Evolutionary conservation across 2,329 filamentous ascomycete species (phyloP), one percentile per base, ranked within the genome.

Genomic region (Chalara sp.): DNA sequence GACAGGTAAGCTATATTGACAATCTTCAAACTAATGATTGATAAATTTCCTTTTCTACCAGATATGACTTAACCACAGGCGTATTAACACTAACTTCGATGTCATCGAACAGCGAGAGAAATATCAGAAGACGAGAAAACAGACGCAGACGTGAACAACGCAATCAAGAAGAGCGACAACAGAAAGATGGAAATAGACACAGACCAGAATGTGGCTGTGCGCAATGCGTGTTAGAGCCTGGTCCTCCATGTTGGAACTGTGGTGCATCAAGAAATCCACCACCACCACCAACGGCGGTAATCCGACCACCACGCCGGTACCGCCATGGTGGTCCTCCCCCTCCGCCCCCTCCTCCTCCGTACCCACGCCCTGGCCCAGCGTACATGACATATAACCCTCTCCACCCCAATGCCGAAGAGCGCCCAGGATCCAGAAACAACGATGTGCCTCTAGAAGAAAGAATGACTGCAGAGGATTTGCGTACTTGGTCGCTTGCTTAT

Each of bases 401-500:
- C 31, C 53, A 57, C 2, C 52, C 56, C 30, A 52, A 55, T 5
- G 49, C 53, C 33, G 51, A 55, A 37, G 56, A 57, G 31, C 53
- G 56, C 47, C 51, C 58, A 40, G 50, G 49, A 8, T 52, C 56
- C 6, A 47, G 55, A 40, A 58, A 57, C 8, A 52, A 53, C 32
- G 42, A 48, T 2, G 46, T 53, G n/a, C n/a, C 53, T 30, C 7
- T 51, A 6, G 61, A 61, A 21, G 56, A 58, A 31, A 50, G 60
- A 35, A 63, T 76, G 61, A 63, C 65, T 6, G 66, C 66, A 32
- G 70, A 75, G 55, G 73, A 76, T 59, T 58, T 76, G 53, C 67
- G 67, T 11, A 73, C 73, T 4, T 77, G 73, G 73, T 66, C 74
- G 4, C 62, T 74, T 45, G 62, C 71, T 2, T 76, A 74, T 57